Evolutionary conservation across 1,139 yeast genomes (phyloP), one percentile per base, ranked within the genome.

Genomic region (Saccharomyces hybrid): DNA sequence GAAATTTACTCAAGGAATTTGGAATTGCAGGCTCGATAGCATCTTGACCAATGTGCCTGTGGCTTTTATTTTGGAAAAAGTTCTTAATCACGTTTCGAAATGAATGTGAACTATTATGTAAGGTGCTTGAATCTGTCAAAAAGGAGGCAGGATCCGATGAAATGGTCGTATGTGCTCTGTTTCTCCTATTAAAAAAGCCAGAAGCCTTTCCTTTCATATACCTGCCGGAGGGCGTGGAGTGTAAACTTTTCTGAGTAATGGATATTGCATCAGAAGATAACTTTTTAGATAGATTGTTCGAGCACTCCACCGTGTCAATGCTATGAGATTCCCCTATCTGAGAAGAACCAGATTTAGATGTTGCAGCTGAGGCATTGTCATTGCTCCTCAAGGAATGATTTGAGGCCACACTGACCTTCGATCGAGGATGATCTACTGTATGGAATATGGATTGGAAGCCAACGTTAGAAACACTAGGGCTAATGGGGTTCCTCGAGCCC

Each of bases 361-460:
- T 16, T 16, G 9, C 20, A 6, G 44, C 44, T 8, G 44, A 38
- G 7, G 13, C n/a, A 16, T 16, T 13, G 11, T 38, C 44, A 38
- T 38, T 20, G 20, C 44, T 38, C 9, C 16, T 38, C 9, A 38
- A 9, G 7, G 44, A 38, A 38, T 52, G 47, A 27, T 29, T 47
- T 9, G 53, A 53, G 44, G 29, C 56, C 23, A 38, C 44, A 38
- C 25, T 38, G 1, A 16, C 16, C 25, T 38, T 38, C 25, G 44
- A 38, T 16, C 44, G 44, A 14, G 44, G 44, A 38, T 38, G 44
- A 38, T 38, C 44, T 20, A 58, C 55, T 32, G 56, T 57, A 48
- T 64, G 63, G 31, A 64, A 65, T 23, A 68, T 67, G 1, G 72
- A 68, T 51, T 66, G 71, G 47, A 68, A 68, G 3, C 71, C 72